Base-by-base conservation (phyloP, 805 yeast species). In the Blastobotrys robertii region DNA sequence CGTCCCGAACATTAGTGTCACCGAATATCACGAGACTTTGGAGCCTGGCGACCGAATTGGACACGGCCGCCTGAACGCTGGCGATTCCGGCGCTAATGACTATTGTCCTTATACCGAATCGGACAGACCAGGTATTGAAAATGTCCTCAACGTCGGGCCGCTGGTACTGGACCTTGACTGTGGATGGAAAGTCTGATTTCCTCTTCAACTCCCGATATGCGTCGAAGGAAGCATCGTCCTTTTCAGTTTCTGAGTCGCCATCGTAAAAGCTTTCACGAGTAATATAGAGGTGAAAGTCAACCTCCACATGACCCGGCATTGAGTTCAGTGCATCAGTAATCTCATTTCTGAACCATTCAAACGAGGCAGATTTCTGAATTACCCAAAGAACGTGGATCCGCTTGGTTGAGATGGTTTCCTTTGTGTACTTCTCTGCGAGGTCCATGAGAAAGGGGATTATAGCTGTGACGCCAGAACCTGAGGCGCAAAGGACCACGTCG, bases 391-490 rank as follows among this genome's bases (percentile, higher is more conserved):
- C 30, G 10, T 39, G 37, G 14, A 50, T 38, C 4, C 36, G 30
- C 30, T 38, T 38, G 14, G 43, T 38, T 4, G 40, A 39, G 2
- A 37, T 38, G 25, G 25, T 19, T 19, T 19, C 6, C 25, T 19
- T 4, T 2, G 16, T 19, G 28, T 25, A 14, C 33, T 35, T 19
- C 11, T 13, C 12, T 8, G 39, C 39, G 10, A 47, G 36, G 16
- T 38, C 35, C 10, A 8, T 13, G 14, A 50, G 25, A 30, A 50
- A 41, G 3, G 51, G 49, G n/a, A 46, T 15, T 2, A 41, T 34
- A 4, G 51, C 51, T 1, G 76, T 63, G 4, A 66, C 68, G 2
- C 78, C 78, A 1, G 70, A 61, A 1, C 77, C 77, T 3, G 69
- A 67, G 9, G 62, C 61, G 11, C 71, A 44, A 31, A 70, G 64